Percentiles rank a stretch among this genome's conserved stretches.
phyloP scores from a whole-genome alignment of 768 basidiomycete species.

The Trametes villosa region DNA sequence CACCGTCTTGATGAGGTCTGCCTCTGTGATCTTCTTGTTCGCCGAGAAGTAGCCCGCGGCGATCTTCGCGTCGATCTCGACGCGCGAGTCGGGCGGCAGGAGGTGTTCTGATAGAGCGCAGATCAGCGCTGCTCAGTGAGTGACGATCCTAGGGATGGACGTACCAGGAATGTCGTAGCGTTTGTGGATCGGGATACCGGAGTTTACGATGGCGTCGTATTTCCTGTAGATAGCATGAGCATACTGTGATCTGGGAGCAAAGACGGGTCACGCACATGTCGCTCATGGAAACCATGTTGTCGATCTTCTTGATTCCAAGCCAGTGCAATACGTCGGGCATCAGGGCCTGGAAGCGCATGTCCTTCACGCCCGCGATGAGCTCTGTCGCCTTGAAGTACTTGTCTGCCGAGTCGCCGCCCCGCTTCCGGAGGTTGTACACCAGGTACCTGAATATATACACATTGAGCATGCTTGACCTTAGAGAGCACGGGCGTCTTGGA shows the following conservation, averaged over 20 bases:
- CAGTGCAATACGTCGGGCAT: constrained; percentile 98
- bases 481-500: constrained; percentile 5
- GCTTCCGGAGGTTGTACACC: constrained; percentile 96
- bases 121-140: not conserved
- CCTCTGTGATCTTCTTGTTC: constrained; percentile 75
- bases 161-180: constrained; percentile 87
- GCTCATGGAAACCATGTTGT: constrained; percentile 90
- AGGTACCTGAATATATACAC: constrained; percentile 61
- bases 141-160: constrained; percentile 24
- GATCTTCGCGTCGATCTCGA: constrained; percentile 97
- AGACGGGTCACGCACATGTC: constrained; percentile 60
- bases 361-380: constrained; percentile 91
- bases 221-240: constrained; percentile 54
- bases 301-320: constrained; percentile 89
- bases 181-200: constrained; percentile 79
- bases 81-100: constrained; percentile 86
- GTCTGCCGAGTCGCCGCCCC: constrained; percentile 90
- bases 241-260: not conserved
- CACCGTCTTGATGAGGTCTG: constrained; percentile 83
- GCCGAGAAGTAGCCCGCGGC: constrained; percentile 91
- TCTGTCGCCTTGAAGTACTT: constrained; percentile 95
- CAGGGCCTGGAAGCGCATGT: constrained; percentile 92
- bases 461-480: not conserved
- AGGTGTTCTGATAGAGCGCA: constrained; percentile 62
- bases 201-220: constrained; percentile 91